Evolutionary conservation across 1,284 basidiomycete species (phyloP), one percentile per base, ranked within the genome.

Genomic region (Peniophora sp.): DNA sequence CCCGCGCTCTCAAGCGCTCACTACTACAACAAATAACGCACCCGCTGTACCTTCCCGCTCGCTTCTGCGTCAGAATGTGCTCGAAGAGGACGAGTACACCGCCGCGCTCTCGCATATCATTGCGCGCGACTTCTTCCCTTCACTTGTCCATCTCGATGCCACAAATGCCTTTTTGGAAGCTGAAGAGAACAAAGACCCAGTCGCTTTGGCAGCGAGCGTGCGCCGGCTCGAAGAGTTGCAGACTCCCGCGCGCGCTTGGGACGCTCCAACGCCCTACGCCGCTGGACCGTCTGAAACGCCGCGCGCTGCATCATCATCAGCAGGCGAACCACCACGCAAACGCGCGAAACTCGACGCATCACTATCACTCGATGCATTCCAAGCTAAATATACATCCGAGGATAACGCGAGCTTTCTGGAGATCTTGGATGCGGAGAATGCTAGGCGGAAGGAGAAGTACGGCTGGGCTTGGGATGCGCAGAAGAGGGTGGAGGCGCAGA

Each of bases 11-110:
- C 27, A 12, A 32, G 27, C 38, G 19, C 38, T n/a, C 38, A 41
- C 16, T 8, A 20, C 16, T 8, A 41, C 19, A 5, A 41, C 38
- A 8, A 20, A 6, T 41, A 16, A 16, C 16, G 38, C n/a, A 16
- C 8, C 19, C 5, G 8, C 8, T 41, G 38, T 53, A 32, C 61
- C 65, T 3, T 61, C 72, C 50, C 73, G 74, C 27, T 89, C 87
- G n/a, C 69, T 91, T 49, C 84, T 86, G 62, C 69, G 72, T 19
- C 88, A 91, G 61, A 62, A 74, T 6, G 73, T 91, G n/a, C 78
- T 91, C n/a, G 88, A 91, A 51, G 96, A 99, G 72, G 94, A 98
- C 59, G 91, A 93, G 62, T 99, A 99, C 65, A 95, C 92, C 1
- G 81, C 81, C 49, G 89, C 90, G 1, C 77, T 99, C n/a, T 92